Base-by-base conservation (phyloP, 441 rosid species). In the Erodium texanum region DNA sequence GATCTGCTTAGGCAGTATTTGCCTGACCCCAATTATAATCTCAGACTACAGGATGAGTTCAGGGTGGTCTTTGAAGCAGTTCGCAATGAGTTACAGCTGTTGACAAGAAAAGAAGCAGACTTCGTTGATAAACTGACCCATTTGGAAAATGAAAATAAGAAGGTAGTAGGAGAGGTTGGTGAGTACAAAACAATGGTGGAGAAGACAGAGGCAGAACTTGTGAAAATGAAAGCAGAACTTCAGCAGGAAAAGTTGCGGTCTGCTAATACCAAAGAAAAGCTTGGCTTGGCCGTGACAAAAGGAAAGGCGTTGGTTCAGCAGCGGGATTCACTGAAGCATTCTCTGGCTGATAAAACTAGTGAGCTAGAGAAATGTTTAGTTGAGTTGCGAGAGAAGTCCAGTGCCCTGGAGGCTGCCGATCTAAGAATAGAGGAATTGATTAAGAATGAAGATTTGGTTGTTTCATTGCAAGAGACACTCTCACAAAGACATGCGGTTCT, bases 241-340 rank as follows among this genome's bases (percentile, higher is more conserved):
- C 93, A 86, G 67, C 96, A 84, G 75, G 98, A 90, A 80, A 93
- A 82, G 86, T 74, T 62, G 38, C 89, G 87, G 79, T 89, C 80
- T 82, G 74, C 83, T 79, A 89, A 83, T 80, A 81, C 95, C 43
- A 93, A 89, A 78, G 98, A 90, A 81, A 93, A 93, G 82, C 96
- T 93, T 74, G 84, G 90, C 78, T 78, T 93, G 92, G 98, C 98
- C 6, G 98, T 93, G 66, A 87, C 96, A 8, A 93, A 87, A 79
- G 98, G 98, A 27, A 93, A 93, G 78, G 92, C 95, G 23, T 75
- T 93, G 83, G 91, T 93, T 80, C 98, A 93, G 86, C 87, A 84
- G 69, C 86, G 97, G 54, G 97, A 89, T 73, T 86, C 82, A 6
- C 80, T 93, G 74, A 90, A 84, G 87, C 93, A 83, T 70, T 82